Base-by-base conservation (phyloP, 768 basidiomycete genomes). In the Mrakia hoshinonis region DNA sequence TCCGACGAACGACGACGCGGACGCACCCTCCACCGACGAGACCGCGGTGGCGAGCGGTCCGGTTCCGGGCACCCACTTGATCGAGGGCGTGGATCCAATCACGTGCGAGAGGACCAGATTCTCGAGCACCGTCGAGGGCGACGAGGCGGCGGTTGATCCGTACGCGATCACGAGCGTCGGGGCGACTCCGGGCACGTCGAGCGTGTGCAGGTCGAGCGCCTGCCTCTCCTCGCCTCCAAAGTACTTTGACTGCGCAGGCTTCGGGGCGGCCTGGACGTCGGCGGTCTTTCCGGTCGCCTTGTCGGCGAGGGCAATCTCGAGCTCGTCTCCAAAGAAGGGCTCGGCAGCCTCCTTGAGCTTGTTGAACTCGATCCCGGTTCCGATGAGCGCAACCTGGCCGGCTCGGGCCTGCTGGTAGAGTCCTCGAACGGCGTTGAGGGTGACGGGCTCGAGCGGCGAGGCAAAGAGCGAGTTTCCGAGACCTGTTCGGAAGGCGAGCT, bases 381-480 rank as follows among this genome's bases (percentile, higher is more conserved):
- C 94, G 72, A 97, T 80, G 74, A 97, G 85, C 43, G 91, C 90
- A 67, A 93, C 82, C 82, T 63, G 48, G 7, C 34, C 20, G 22
- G 38, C 76, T 87, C 87, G 81, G 93, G 95, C 34, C 86, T 87
- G 67, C 85, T 80, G 36, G 85, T 79, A 74, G 76, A 85, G 92
- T 1, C 84, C 80, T 78, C 88, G 86, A 76, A 95, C 84, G 75
- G 90, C 88, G 15, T 83, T 84, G 26, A 84, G 83, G 62, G 86
- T 84, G 54, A 82, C 79, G 74, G 84, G 81, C 72, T 81, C 81
- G 78, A 90, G 86, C 15, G 86, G 82, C 20, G 87, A 83, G n/a
- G 92, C 89, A 80, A 91, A 92, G 73, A 97, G 85, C 31, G 93
- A 89, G 75, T 89, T 85, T 76, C 95, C 95, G 76, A 98, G 92